Conservation (phyloP, 177 flowering plant species). For the Vitis hybrid region DNA sequence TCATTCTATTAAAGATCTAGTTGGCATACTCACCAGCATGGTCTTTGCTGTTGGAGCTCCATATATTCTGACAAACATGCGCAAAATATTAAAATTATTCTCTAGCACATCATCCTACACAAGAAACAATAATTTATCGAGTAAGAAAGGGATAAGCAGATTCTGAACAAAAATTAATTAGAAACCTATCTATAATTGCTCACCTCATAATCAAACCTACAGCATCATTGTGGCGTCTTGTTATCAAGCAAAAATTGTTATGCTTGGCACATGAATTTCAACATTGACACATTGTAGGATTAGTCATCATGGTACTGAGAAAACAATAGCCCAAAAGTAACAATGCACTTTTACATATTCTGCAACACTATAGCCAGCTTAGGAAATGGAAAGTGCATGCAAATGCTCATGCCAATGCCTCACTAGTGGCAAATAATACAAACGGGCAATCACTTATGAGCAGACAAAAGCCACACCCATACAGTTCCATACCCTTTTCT, state of each 20-base stretch:
- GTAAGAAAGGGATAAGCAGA: constrained; percentile 8
- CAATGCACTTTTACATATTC: background rate
- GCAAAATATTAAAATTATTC: constrained; percentile 81
- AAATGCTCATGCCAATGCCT: background rate
- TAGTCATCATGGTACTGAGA: constrained; percentile 6
- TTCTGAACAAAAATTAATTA: background rate
- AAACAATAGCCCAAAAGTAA: background rate
- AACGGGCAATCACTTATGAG: background rate
- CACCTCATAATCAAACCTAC: constrained; percentile 98
- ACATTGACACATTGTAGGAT: constrained; percentile 7
- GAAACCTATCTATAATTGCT: constrained; percentile 4
- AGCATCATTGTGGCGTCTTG: constrained; percentile 20
- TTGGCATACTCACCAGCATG: constrained; percentile 60
- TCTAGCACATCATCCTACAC: constrained; percentile 87
- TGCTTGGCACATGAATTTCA: constrained; percentile 20
- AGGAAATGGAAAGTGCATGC: background rate
- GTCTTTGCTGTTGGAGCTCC: constrained; percentile 74
- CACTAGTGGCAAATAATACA: background rate
- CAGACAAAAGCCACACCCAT: background rate
- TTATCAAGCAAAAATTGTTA: constrained; percentile 15
- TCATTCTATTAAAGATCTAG: background rate
- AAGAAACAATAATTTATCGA: constrained; percentile 6
- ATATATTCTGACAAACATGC: constrained; percentile 86
- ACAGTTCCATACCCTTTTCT: background rate
- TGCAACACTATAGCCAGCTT: background rate